Conservation (phyloP, 352 stramenopile genomes). For the Pythium rhizo-oryzae region DNA sequence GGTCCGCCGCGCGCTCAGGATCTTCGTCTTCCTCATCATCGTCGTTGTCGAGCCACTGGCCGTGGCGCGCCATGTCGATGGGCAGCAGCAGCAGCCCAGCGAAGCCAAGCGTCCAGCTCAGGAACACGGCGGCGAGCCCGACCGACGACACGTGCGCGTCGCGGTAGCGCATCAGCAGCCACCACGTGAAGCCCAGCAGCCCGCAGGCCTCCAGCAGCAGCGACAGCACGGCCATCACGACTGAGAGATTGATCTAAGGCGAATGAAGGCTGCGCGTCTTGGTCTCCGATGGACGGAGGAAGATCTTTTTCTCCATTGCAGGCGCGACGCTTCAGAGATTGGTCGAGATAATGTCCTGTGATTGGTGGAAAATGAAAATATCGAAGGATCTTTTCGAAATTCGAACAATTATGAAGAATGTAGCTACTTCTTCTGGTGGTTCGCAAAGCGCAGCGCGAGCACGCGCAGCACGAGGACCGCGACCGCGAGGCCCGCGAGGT, state of each 20-base stretch:
- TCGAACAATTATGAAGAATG: neutral
- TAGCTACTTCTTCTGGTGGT: slow-evolving; percentile 29
- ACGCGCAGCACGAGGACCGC: slow-evolving; percentile 19
- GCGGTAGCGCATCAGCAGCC: slow-evolving; percentile 55
- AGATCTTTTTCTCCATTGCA: no score
- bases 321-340: neutral
- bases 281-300: neutral
- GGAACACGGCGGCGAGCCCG: slow-evolving; percentile 51
- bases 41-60: slow-evolving; percentile 9
- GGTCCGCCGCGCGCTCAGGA: neutral
- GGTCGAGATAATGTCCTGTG: neutral
- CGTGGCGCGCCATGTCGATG: slow-evolving; percentile 56
- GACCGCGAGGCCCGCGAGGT: slow-evolving; percentile 45
- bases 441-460: slow-evolving; percentile 26
- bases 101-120: slow-evolving; percentile 65
- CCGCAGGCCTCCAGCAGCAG: slow-evolving; percentile 43
- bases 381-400: neutral
- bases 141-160: slow-evolving; percentile 42
- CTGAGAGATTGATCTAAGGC: no score
- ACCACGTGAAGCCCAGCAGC: slow-evolving; percentile 64
- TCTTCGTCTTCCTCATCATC: slow-evolving; percentile 12
- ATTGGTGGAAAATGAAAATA: neutral
- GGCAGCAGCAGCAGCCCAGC: slow-evolving; percentile 59
- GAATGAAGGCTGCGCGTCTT: no score
- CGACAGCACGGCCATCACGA: slow-evolving; percentile 55